Conservation (phyloP, 345 rosid species). For the Jatropha curcas region DNA sequence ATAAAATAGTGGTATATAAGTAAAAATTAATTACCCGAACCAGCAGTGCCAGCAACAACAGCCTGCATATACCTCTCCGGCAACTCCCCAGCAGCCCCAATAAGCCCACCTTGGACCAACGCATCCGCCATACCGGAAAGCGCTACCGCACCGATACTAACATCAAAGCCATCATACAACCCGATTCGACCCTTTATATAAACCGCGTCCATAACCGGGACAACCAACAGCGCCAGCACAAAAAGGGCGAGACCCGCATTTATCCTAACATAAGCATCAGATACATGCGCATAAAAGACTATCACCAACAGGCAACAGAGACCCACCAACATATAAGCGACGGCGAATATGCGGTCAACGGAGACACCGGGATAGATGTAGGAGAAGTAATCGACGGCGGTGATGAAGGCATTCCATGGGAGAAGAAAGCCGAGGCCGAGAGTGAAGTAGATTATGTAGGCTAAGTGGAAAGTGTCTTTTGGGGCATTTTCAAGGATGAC, state of each 20-base stretch:
- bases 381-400: constrained; percentile 96
- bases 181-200: constrained; percentile 82
- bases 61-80: constrained; percentile 96
- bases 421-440: constrained; percentile 82
- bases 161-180: constrained; percentile 61
- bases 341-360: constrained; percentile 90
- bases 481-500: constrained; percentile 39
- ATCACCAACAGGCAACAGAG: constrained; percentile 52
- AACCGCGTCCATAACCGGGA: constrained; percentile 69
- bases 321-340: constrained; percentile 70
- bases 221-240: constrained; percentile 59
- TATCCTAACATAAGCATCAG: constrained; percentile 70
- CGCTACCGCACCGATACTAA: constrained; percentile 54
- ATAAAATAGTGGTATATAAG: not conserved
- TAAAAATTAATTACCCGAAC: constrained; percentile 57
- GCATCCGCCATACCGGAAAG: constrained; percentile 81
- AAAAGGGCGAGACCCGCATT: constrained; percentile 69
- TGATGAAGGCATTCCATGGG: constrained; percentile 99
- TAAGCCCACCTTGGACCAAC: constrained; percentile 81
- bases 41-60: constrained; percentile 91
- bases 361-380: constrained; percentile 82
- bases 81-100: constrained; percentile 92
- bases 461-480: constrained; percentile 64
- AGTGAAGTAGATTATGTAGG: constrained; percentile 82
- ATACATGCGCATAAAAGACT: constrained; percentile 64